Evolutionary conservation across 1,139 yeast species (phyloP).

Genomic region (Yamadazyma mexicana): DNA sequence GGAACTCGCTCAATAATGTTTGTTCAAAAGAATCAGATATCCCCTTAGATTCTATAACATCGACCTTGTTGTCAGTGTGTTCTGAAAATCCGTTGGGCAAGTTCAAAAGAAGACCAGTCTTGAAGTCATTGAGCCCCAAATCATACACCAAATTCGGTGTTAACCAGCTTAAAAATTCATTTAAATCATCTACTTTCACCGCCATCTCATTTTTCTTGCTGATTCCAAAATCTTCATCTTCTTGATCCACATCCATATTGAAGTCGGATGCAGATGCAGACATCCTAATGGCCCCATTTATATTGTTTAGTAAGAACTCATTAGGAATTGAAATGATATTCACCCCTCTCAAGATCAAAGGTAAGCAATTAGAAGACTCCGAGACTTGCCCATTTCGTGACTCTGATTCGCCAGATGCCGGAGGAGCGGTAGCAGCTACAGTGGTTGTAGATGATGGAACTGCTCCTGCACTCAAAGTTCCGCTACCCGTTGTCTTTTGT

Average conservation of each 20-base stretch:
- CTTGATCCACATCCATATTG: slow-evolving; percentile 38
- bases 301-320: slow-evolving; percentile 40
- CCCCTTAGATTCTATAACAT: slow-evolving; percentile 11
- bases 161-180: slow-evolving; percentile 35
- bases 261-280: slow-evolving; percentile 24
- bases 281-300: slow-evolving; percentile 21
- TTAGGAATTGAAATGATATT: slow-evolving; percentile 62
- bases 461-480: too few species aligned
- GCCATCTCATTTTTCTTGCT: slow-evolving; percentile 32
- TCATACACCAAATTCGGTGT: slow-evolving; percentile 40
- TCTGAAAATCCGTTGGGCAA: slow-evolving; percentile 12
- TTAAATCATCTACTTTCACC: slow-evolving; percentile 27
- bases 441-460: not conserved
- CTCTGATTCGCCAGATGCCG: slow-evolving; percentile 1
- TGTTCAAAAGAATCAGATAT: slow-evolving; percentile 11
- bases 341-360: slow-evolving; percentile 61
- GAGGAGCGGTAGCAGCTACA: not conserved
- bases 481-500: too few species aligned
- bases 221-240: slow-evolving; percentile 36
- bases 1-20: slow-evolving; percentile 28
- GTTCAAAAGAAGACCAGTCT: slow-evolving; percentile 14
- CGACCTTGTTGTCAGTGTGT: not conserved
- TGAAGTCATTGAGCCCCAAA: slow-evolving; percentile 27
- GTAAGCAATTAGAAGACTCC: slow-evolving; percentile 56
- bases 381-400: slow-evolving; percentile 13